Conservation (phyloP, 176 grass and related monocot species). For the Pontederia paniculata region DNA sequence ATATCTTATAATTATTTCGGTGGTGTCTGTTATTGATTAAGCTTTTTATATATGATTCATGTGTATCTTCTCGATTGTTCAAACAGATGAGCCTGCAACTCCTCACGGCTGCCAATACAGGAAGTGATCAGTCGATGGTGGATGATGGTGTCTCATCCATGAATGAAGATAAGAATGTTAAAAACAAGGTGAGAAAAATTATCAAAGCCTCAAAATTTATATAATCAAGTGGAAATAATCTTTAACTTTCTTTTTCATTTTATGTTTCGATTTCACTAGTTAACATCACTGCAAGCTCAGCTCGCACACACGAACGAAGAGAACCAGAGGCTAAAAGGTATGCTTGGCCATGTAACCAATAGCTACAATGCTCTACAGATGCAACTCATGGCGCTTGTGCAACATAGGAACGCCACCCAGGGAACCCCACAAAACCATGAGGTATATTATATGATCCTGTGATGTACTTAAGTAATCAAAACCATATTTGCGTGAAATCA, state of each 20-base stretch:
- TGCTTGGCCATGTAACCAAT: slow-evolving; percentile 52
- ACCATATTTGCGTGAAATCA: neutral
- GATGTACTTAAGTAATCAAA: neutral
- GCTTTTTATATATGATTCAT: neutral
- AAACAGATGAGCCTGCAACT: slow-evolving; percentile 26
- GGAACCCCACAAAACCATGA: neutral
- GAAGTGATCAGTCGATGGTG: slow-evolving; percentile 53
- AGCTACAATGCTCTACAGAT: slow-evolving; percentile 75
- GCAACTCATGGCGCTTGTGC: slow-evolving; percentile 60
- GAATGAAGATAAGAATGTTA: slow-evolving; percentile 21
- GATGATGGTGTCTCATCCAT: slow-evolving; percentile 26
- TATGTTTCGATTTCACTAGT: slow-evolving; percentile 11
- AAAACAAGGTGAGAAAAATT: slow-evolving; percentile 28
- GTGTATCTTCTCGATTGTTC: neutral
- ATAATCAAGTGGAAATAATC: no score
- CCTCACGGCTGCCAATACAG: slow-evolving; percentile 28
- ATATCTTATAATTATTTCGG: neutral
- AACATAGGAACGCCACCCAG: slow-evolving; percentile 21
- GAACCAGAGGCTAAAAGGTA: slow-evolving; percentile 69
- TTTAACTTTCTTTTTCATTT: slow-evolving; percentile 12
- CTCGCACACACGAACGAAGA: slow-evolving; percentile 62
- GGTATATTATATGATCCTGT: neutral
- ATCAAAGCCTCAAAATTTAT: no score
- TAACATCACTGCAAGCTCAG: slow-evolving; percentile 45
- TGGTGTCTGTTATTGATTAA: neutral